Percentiles rank a stretch among this genome's conserved stretches.
Evolutionary conservation across 345 rosid genomes (phyloP).

Genomic region (Syzygium aqueum): DNA sequence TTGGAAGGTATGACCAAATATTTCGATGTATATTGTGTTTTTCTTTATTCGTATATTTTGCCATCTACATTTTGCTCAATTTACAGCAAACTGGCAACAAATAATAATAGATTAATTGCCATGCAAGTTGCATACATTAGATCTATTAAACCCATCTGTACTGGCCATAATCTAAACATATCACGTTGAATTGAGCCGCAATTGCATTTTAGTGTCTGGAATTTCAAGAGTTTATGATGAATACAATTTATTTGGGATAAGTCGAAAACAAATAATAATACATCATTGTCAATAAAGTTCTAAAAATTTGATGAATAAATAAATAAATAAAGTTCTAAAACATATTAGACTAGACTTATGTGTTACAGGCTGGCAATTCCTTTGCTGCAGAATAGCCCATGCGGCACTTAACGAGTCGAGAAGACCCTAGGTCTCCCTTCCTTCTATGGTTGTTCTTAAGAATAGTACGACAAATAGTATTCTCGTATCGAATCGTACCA

Average conservation of each 20-base stretch:
- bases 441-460: no score
- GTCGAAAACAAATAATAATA: not conserved
- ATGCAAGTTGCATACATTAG: not conserved
- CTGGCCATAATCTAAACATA: not conserved
- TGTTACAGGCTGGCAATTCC: no score
- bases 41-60: not conserved
- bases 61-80: not conserved
- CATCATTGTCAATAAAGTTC: not conserved
- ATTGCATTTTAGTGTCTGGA: not conserved
- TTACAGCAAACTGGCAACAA: not conserved
- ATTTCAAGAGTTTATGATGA: not conserved
- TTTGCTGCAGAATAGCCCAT: no score
- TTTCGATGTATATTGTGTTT: not conserved
- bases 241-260: not conserved
- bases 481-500: no score
- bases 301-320: not conserved
- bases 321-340: not conserved
- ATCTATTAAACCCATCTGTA: not conserved
- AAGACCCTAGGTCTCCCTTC: no score
- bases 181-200: not conserved
- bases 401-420: no score
- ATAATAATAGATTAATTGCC: not conserved
- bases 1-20: no score
- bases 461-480: no score
- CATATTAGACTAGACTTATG: not conserved